phyloP scores from a whole-genome alignment of 1,284 basidiomycete species.

The Athelia psychrophila region DNA sequence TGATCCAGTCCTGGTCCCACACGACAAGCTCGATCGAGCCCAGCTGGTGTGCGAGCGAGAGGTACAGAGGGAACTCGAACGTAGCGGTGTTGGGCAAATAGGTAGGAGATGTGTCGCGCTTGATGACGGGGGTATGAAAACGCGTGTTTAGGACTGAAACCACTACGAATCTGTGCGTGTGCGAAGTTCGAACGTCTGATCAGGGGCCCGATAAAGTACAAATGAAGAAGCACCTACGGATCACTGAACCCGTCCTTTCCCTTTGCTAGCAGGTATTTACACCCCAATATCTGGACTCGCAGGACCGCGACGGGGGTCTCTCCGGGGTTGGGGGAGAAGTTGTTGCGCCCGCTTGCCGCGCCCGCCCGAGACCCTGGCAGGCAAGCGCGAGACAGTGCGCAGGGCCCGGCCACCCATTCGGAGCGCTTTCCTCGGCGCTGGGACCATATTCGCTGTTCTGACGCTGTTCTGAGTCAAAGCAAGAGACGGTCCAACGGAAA shows the following conservation, averaged over 20 bases:
- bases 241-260: too few species aligned
- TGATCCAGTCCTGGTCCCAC: too few species aligned
- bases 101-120: slow-evolving; percentile 72
- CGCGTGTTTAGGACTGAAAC: slow-evolving; percentile 64
- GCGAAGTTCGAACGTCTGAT: too few species aligned
- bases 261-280: slow-evolving; percentile 57
- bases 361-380: slow-evolving; percentile 39
- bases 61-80: slow-evolving; percentile 84
- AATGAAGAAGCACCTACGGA: slow-evolving; percentile 49
- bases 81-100: slow-evolving; percentile 76
- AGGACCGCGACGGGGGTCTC: too few species aligned
- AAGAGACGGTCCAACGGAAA: too few species aligned
- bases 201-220: slow-evolving; percentile 2
- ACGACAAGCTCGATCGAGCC: slow-evolving; percentile 83
- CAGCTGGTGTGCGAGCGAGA: slow-evolving; percentile 69
- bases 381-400: slow-evolving; percentile 44
- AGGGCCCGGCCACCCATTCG: slow-evolving; percentile 45
- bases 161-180: slow-evolving; percentile 66
- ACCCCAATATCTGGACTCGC: too few species aligned
- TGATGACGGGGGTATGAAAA: slow-evolving; percentile 77
- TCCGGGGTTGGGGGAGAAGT: slow-evolving; percentile 50
- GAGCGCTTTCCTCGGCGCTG: too few species aligned
- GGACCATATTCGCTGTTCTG: too few species aligned
- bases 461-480: too few species aligned
- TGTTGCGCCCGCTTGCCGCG: slow-evolving; percentile 35